Evolutionary conservation across 139 green algal species (phyloP), one percentile per base, ranked within the genome.

Genomic region (Gonium pectorale): DNA sequence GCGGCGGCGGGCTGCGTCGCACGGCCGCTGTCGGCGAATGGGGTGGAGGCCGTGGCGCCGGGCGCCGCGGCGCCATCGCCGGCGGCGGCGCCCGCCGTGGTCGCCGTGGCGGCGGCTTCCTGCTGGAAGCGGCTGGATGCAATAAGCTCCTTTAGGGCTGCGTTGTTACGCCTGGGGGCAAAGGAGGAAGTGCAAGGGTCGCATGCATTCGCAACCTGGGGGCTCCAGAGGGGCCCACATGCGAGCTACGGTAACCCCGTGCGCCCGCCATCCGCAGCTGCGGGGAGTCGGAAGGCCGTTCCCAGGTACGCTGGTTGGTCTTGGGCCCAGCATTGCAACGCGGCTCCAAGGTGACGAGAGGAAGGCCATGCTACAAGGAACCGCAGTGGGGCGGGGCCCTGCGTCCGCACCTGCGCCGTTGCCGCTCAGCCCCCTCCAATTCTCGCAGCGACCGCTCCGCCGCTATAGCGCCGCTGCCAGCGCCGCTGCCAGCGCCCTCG

Each of bases 71-170:
- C 8, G 62, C 29, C 62, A 43, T 9, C n/a, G 62, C n/a, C n/a
- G n/a, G 8, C 62, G 62, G 17, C 22, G 68, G 9, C 41, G 68
- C 43, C n/a, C 29, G 38, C 7, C 24, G 38, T 52, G 67, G 2
- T 3, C 17, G 13, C 24, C 40, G 40, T 74, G 40, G 31, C 40
- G 24, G 35, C 27, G 9, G 54, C 54, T 31, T 29, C 3, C 11
- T 7, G 68, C 29, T 60, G 43, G 8, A 26, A 21, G 29, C 59
- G 15, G 43, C 9, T 35, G 7, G 43, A 41, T 41, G 29, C 68
- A 43, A 77, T 77, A n/a, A 77, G 41, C 7, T 40, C 68, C 43
- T 77, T 77, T 27, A 77, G 44, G 4, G 68, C 68, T 1, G 68
- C 41, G 29, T 77, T 77, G 11, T 77, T 27, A 9, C 68, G 68